These are phyloP conservation scores for Peltaster fructicola DNA, from an alignment of 2,329 filamentous ascomycete species.

Conservation along the genomic window DNA sequence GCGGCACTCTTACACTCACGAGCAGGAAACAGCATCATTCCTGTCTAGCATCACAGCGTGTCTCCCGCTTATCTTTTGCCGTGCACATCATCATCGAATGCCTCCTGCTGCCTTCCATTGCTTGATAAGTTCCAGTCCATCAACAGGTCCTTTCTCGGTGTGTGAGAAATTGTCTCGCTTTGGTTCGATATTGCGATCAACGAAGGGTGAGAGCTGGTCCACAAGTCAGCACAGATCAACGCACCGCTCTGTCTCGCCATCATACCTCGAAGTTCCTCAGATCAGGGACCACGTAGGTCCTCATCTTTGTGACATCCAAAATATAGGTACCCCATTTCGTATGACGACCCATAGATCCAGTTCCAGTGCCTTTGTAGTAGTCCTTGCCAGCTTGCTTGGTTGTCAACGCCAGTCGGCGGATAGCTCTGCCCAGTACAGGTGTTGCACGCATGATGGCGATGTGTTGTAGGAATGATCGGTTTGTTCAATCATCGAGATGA, in stretches of 20 bases:
- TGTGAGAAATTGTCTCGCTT: conserved; percentile 34
- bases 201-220: conserved; percentile 62
- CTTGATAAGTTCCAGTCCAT: conserved; percentile 17
- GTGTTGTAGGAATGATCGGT: conserved; percentile 2
- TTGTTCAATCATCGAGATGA: conserved; percentile 1
- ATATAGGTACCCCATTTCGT: conserved; percentile 69
- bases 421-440: conserved; percentile 45
- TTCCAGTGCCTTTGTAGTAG: conserved; percentile 92
- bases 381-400: conserved; percentile 87
- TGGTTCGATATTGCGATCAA: conserved; percentile 41
- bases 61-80: background rate
- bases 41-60: too few species aligned
- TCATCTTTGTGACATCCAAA: conserved; percentile 73
- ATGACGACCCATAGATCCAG: conserved; percentile 72
- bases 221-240: conserved; percentile 1
- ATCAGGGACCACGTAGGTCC: conserved; percentile 71
- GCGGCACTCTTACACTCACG: too few species aligned
- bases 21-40: too few species aligned
- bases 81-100: conserved; percentile 10
- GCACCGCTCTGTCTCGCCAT: background rate
- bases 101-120: conserved; percentile 19
- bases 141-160: conserved; percentile 11
- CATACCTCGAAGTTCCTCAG: conserved; percentile 54
- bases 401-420: conserved; percentile 63
- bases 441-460: conserved; percentile 38